A percentile compares a stretch with the other conserved stretches of the same genome.
Conservation (phyloP, 2,329 filamentous ascomycete genomes). For the Fusarium sp. region DNA sequence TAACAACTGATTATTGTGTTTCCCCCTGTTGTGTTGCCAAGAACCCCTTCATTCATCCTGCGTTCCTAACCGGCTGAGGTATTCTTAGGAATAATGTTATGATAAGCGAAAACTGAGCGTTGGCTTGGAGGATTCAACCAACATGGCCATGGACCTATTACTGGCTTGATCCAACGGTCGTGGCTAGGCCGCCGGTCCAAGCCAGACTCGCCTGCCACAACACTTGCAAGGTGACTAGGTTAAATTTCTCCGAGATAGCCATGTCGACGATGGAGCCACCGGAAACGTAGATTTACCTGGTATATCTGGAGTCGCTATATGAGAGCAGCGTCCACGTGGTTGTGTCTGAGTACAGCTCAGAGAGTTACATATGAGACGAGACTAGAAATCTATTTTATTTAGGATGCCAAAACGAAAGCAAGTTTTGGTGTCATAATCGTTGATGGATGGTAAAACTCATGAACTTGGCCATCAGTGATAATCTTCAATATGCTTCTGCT, state of each 20-base stretch:
- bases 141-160: slow-evolving; percentile 38
- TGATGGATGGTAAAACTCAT: not conserved
- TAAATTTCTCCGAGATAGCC: slow-evolving; percentile 22
- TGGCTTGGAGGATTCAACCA: slow-evolving; percentile 35
- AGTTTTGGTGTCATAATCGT: not conserved
- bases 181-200: slow-evolving; percentile 19
- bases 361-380: not conserved
- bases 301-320: not conserved
- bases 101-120: not conserved
- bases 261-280: slow-evolving; percentile 16
- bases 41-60: slow-evolving; percentile 13
- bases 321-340: not conserved
- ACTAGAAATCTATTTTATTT: not conserved
- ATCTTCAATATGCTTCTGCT: not conserved
- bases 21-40: slow-evolving; percentile 4
- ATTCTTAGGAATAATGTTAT: not conserved
- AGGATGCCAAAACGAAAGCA: not conserved
- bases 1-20: not conserved
- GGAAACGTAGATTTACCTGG: not conserved
- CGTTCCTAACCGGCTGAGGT: not conserved
- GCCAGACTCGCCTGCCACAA: slow-evolving; percentile 19
- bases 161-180: slow-evolving; percentile 34
- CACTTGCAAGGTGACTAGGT: slow-evolving; percentile 24
- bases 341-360: not conserved
- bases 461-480: slow-evolving; percentile 21